Base-by-base conservation (phyloP, 148 eudicot genomes). In the Amaranthus cruentus region DNA sequence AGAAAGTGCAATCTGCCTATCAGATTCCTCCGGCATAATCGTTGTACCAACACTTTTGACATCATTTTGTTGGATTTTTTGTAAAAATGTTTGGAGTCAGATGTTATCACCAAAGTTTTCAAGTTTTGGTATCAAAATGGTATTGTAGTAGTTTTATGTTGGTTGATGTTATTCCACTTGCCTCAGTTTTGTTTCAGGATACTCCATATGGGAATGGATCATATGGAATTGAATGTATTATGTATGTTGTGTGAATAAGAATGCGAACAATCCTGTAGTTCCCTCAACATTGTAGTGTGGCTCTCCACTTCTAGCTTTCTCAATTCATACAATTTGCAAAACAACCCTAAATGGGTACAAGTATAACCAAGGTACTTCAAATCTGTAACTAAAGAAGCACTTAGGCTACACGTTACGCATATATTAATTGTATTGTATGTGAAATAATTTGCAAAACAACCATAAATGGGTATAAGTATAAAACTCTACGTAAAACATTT, bases 1-100 rank as follows among this genome's bases (percentile, higher is more conserved):
- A 83, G 44, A 91, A 91, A 78, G 88, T 91, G 58, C 87, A 83
- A 54, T 84, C 86, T 78, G 85, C 87, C 38, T 85, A 84, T 81
- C 91, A 77, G 42, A 69, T 69, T 73, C 87, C 92, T 13, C 87
- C 97, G 18, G 71, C 88, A 9, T 84, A 76, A 28, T 28, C 38
- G 71, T 61, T 51, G 6, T 15, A 60, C 7, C n/a, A n/a, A 6
- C 50, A 6, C 5, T 42, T 66, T 11, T 28, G 55, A 38, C 55
- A 4, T 51, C 38, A 2, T 13, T 71, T 28, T 21, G 47, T 9
- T 49, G 46, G 44, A 14, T 67, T 2, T 51, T 67, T 2, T 51
- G 70, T 67, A 67, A 50, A 67, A 67, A 47, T 46, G 21, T 44
- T 64, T 12, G 13, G 74, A 50, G n/a, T 71, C 12, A 47, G 13